phyloP scores from a whole-genome alignment of 148 eudicot genomes.

The Silene uniflora region DNA sequence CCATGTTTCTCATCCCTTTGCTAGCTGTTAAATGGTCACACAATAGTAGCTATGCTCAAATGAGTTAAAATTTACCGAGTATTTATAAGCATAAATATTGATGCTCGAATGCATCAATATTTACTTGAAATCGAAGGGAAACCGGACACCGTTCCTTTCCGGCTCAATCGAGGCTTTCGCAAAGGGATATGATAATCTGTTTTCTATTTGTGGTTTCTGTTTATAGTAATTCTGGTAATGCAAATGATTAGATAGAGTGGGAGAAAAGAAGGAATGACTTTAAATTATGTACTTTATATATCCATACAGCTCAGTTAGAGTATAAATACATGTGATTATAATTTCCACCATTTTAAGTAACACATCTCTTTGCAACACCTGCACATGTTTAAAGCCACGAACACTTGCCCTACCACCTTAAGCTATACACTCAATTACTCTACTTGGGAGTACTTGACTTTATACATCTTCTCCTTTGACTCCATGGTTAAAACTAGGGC shows the following conservation, averaged over 20 bases:
- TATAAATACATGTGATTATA: conserved; percentile 3
- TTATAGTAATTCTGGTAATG: neutral
- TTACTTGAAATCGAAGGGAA: too few species aligned
- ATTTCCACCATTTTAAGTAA: neutral
- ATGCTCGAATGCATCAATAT: too few species aligned
- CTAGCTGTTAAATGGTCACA: too few species aligned
- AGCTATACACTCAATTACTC: neutral
- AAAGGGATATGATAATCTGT: too few species aligned
- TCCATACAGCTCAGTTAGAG: conserved; percentile 15
- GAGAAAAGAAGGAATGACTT: neutral
- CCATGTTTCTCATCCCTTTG: too few species aligned
- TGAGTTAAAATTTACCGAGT: too few species aligned
- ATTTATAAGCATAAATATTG: too few species aligned
- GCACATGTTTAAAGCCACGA: conserved; percentile 10
- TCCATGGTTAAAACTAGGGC: too few species aligned
- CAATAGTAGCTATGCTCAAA: too few species aligned
- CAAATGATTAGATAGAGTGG: neutral
- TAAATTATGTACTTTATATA: neutral
- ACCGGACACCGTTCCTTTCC: too few species aligned
- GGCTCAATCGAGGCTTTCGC: too few species aligned
- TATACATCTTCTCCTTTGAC: neutral
- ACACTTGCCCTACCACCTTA: neutral
- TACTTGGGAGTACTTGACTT: neutral
- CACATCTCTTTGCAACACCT: neutral
- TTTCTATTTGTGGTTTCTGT: too few species aligned